A percentile compares a stretch with the other conserved stretches of the same genome.
Conservation (phyloP, 306 rosid species). For the Corylus avellana region DNA sequence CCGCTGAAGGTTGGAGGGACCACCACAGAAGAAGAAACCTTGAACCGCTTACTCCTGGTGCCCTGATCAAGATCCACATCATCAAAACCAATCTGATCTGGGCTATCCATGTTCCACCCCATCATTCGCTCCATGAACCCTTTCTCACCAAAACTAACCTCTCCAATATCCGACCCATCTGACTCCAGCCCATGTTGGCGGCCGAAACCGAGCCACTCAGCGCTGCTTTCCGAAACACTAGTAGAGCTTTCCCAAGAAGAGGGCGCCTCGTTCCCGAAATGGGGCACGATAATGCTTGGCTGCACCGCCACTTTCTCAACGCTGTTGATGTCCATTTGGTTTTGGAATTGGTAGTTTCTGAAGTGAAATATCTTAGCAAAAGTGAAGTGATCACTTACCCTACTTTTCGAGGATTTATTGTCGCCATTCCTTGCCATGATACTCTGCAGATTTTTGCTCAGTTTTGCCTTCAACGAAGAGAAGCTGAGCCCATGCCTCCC, state of each 20-base stretch:
- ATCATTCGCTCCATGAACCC: conserved; percentile 56
- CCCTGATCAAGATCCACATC: conserved; percentile 25
- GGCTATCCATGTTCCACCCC: conserved; percentile 71
- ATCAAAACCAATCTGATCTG: conserved; percentile 30
- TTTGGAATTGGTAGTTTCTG: conserved; percentile 49
- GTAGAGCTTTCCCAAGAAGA: conserved; percentile 56
- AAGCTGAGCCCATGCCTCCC: conserved; percentile 54
- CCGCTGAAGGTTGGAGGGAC: conserved; percentile 83
- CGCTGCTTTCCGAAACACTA: conserved; percentile 55
- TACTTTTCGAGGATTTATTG: conserved; percentile 56
- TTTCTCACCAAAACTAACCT: conserved; percentile 43
- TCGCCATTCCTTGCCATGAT: conserved; percentile 67
- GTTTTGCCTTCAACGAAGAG: conserved; percentile 68
- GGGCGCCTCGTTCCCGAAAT: conserved; percentile 20
- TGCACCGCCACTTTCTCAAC: conserved; percentile 63
- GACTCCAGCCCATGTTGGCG: conserved; percentile 50
- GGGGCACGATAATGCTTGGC: conserved; percentile 84
- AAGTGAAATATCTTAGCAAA: conserved; percentile 78
- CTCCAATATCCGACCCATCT: conserved; percentile 55
- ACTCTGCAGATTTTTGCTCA: conserved; percentile 78
- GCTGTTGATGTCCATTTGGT: conserved; percentile 41
- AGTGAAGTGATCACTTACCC: conserved; percentile 86
- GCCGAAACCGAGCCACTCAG: conserved; percentile 53
- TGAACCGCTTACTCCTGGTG: conserved; percentile 77
- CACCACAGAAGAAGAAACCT: conserved; percentile 87